Evolutionary conservation across 495 filamentous ascomycete genomes (phyloP), one percentile per base, ranked within the genome.

Genomic region (Sabuloglossum arenarium): DNA sequence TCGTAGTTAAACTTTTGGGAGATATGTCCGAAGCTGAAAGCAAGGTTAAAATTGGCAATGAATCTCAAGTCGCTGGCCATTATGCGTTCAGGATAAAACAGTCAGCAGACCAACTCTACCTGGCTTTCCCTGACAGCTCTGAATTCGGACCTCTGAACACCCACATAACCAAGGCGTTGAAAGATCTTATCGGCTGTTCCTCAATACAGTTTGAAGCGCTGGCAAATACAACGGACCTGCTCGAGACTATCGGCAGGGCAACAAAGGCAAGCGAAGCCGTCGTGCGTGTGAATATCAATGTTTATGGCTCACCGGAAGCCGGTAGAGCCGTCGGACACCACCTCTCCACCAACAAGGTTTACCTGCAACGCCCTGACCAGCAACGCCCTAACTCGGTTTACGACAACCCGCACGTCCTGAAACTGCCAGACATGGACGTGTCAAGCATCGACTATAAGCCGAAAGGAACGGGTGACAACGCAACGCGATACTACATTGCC

Each of bases 331-430:
- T 70, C 37, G 66, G 67, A 6, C 42, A 58, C 8, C 43, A 47
- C 2, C 57, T 70, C 25, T 70, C 68, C 1, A 25, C 47, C 5
- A 54, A 55, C 14, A 62, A 65, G 39, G 61, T 64, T n/a, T 71
- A 59, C 60, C 55, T 71, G 2, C 69, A 71, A 58, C 59, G 59
- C 45, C 66, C 69, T 1, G 55, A 59, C 34, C 56, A 54, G 58
- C 50, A 53, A 53, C 58, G 52, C 16, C 28, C 14, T 8, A 27
- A 39, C 23, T 16, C 54, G 5, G 12, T 49, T 0, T 70, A 71
- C 51, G 52, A 61, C 12, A 71, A 71, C 29, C 68, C 68, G 6
- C 69, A 71, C 56, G 52, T 63, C 30, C 42, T 32, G 11, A 32
- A 11, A 32, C 4, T 32, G 5, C 30, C 4, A 11, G 30, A 11